Evolutionary conservation across 495 filamentous ascomycete genomes (phyloP), one percentile per base, ranked within the genome.

Genomic region (Staphylotrichum longicolle): DNA sequence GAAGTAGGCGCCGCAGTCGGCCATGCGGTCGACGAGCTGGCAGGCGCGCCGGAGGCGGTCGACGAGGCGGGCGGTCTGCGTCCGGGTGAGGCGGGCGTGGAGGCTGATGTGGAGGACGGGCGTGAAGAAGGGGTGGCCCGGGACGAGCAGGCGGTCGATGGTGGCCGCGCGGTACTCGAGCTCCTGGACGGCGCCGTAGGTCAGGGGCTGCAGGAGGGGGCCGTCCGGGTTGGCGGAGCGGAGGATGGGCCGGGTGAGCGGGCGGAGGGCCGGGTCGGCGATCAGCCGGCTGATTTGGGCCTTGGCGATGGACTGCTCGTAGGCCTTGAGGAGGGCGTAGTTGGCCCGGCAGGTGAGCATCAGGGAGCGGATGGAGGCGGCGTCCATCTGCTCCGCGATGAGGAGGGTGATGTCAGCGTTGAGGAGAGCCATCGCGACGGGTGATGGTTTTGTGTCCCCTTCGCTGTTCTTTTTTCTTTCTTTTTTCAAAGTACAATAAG

Each of bases 251-350:
- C 27, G 4, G 3, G 11, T 4, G 8, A 14, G 47, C 30, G 47
- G 47, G 20, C 20, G 27, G 47, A 50, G 7, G 9, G 27, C 30
- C 1, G 7, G 9, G 0, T 5, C 9, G 6, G 2, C 1, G 3
- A n/a, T 50, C 30, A 50, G 7, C 9, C 47, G 30, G 47, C 47
- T 5, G 47, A 50, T 50, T 3, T 11, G 27, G 27, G 47, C 10
- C 47, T 50, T 50, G 4, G 47, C 47, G 12, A 50, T 50, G 47
- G 47, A 50, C 9, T 33, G 30, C 47, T 50, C 47, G 30, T 50
- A n/a, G 10, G 47, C 11, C 47, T 50, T 50, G 30, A 50, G 33
- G 30, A 50, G 30, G 4, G 8, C 34, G 30, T 12, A 4, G 47
- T 34, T 32, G 9, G 27, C 8, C 30, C 27, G 2, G 20, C 30